phyloP scores from a whole-genome alignment of 208 protist genomes.

The Leishmania arabica region DNA sequence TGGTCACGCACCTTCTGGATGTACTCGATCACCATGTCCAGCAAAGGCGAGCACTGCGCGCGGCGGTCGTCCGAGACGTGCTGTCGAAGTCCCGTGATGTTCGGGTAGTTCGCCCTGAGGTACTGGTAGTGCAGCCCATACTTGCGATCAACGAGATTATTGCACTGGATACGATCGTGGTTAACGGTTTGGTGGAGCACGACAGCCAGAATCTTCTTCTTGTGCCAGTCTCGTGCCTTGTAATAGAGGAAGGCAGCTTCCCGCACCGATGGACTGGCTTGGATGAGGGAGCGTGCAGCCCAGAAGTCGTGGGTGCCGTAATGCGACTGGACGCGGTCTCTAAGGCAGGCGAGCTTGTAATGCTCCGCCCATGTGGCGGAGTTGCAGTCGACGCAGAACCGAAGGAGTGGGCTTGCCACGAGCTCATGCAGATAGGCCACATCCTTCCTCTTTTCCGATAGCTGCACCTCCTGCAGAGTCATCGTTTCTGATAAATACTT shows the following conservation, averaged over 20 bases:
- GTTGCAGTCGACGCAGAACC: constrained; percentile 45
- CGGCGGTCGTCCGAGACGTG: constrained; percentile 26
- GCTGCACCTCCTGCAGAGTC: neutral
- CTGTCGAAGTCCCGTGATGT: constrained; percentile 21
- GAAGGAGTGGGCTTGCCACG: constrained; percentile 47
- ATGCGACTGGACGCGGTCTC: constrained; percentile 5
- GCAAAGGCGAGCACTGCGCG: constrained; percentile 42
- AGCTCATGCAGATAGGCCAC: constrained; percentile 33
- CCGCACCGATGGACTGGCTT: constrained; percentile 26
- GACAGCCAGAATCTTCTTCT: constrained; percentile 33
- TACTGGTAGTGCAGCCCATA: constrained; percentile 60
- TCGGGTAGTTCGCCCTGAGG: constrained; percentile 39
- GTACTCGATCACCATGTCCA: constrained; percentile 34
- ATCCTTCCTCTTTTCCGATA: neutral
- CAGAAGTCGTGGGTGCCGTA: constrained; percentile 61
- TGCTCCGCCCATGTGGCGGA: constrained; percentile 4
- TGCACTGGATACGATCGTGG: constrained; percentile 23
- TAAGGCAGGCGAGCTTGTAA: constrained; percentile 34
- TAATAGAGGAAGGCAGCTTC: constrained; percentile 35
- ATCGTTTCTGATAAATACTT: constrained; percentile 2
- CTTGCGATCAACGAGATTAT: constrained; percentile 8
- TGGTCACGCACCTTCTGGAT: constrained; percentile 15
- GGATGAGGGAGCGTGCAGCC: constrained; percentile 50
- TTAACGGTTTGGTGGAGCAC: constrained; percentile 29
- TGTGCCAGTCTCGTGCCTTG: constrained; percentile 5